Evolutionary conservation across 1,284 basidiomycete genomes (phyloP), one percentile per base, ranked within the genome.

Genomic region (Melampsora larici-populina): DNA sequence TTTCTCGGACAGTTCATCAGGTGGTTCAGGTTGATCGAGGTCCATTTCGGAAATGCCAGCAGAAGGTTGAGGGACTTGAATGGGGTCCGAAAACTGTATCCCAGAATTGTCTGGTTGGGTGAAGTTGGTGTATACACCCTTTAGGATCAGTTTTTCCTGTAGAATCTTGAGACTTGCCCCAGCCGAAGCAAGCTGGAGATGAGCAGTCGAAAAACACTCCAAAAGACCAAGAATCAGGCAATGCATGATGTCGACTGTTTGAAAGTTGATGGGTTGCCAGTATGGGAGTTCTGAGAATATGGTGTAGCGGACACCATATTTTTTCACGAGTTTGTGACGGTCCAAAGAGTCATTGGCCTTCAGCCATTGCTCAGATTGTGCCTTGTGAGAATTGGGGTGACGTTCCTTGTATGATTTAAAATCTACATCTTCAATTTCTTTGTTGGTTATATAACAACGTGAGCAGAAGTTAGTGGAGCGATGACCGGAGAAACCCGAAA

Each of bases 161-260:
- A 36, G 36, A 2, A 1, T 36, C 36, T 36, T 36, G 7, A 36
- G 36, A 2, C 36, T 36, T 36, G 36, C 36, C 36, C 36, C 36
- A 36, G 36, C 36, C 2, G 36, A 36, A 36, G 36, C 51, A 58
- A 58, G 21, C 21, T 58, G 21, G 51, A 58, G 51, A 58, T n/a
- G 2, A 1, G 51, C 1, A 26, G 51, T 58, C 1, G 63, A 67
- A n/a, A 40, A 75, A 48, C 67, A 48, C 31, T 68, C 67, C 11
- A 67, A 21, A 40, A 64, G 58, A 3, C 72, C 72, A 11, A 75
- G 64, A 8, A 75, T 21, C 29, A 75, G 40, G 29, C 29, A 60
- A 29, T 75, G 72, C 72, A 75, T 75, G 8, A 75, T 66, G 18
- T 75, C 64, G 31, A 75, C 60, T 31, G 63, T 68, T 31, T 43